These are phyloP conservation scores for Pyronema domesticum DNA, from an alignment of 495 filamentous ascomycete genomes.

Conservation along the genomic window DNA sequence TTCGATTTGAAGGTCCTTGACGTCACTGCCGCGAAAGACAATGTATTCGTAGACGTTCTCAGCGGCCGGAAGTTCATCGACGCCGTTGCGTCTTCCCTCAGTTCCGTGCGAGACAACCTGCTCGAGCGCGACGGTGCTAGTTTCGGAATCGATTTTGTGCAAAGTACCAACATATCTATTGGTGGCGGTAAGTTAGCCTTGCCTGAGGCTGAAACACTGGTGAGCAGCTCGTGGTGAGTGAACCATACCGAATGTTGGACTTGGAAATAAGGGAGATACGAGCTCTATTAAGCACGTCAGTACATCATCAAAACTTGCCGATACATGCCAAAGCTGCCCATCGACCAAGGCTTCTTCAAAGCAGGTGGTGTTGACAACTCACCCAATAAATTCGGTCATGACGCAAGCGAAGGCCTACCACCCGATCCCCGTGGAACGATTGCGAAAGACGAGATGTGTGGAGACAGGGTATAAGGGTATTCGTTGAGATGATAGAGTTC, in stretches of 20 bases:
- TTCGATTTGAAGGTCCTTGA: conserved; percentile 90
- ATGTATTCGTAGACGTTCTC: conserved; percentile 93
- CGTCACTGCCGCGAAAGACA: conserved; percentile 94
- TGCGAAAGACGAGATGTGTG: conserved; percentile 8
- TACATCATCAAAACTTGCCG: conserved; percentile 9
- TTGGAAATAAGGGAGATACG: conserved; percentile 85
- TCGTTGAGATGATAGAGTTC: background rate
- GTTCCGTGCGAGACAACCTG: conserved; percentile 86
- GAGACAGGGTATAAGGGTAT: conserved; percentile 3
- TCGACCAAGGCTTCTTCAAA: conserved; percentile 12
- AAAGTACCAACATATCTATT: conserved; percentile 83
- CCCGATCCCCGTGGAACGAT: conserved; percentile 16
- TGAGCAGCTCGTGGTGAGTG: conserved; percentile 6
- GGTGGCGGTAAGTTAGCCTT: conserved; percentile 4
- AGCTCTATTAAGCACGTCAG: conserved; percentile 31
- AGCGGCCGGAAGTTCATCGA: conserved; percentile 63
- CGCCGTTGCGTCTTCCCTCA: conserved; percentile 62
- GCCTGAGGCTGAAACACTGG: background rate
- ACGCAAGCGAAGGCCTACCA: conserved; percentile 8
- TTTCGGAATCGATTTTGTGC: conserved; percentile 94
- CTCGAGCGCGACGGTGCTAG: conserved; percentile 87
- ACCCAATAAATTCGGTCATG: conserved; percentile 51
- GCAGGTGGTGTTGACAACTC: conserved; percentile 5
- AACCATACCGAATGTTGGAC: conserved; percentile 76
- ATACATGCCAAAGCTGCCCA: conserved; percentile 1